These are phyloP conservation scores for Ochromonadaceae sp. DNA, from an alignment of 352 stramenopile species.

Conservation along the genomic window DNA sequence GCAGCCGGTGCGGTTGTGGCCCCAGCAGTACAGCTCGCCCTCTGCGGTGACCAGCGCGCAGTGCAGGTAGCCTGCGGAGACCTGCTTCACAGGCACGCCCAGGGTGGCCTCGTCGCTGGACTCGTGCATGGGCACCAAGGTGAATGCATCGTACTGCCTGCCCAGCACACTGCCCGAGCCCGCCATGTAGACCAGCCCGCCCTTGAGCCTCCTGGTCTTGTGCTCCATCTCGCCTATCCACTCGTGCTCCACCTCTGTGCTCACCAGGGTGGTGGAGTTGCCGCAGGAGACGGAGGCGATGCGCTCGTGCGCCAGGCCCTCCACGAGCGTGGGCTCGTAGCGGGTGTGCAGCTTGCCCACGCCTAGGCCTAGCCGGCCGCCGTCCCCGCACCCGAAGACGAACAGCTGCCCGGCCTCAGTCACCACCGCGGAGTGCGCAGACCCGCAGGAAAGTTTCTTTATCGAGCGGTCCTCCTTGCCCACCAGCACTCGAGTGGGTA, in stretches of 20 bases:
- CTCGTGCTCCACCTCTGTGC: constrained; percentile 49
- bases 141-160: constrained; percentile 48
- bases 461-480: constrained; percentile 28
- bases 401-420: constrained; percentile 50
- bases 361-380: constrained; percentile 68
- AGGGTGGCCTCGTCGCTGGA: not conserved
- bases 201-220: constrained; percentile 36
- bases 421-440: constrained; percentile 65
- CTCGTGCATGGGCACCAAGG: constrained; percentile 35
- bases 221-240: constrained; percentile 9
- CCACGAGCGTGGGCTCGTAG: constrained; percentile 57
- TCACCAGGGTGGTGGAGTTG: constrained; percentile 58
- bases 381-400: constrained; percentile 67
- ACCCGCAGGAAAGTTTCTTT: constrained; percentile 64
- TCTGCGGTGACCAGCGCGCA: constrained; percentile 33
- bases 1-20: constrained; percentile 64
- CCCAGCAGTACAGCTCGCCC: constrained; percentile 78
- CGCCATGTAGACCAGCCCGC: constrained; percentile 64
- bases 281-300: constrained; percentile 61
- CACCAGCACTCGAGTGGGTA: constrained; percentile 46
- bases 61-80: constrained; percentile 38
- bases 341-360: constrained; percentile 42
- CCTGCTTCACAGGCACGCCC: constrained; percentile 22
- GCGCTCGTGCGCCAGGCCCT: constrained; percentile 49
- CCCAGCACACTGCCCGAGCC: constrained; percentile 60